Base-by-base conservation (phyloP, 495 filamentous ascomycete genomes). In the Cladorrhinum samala region DNA sequence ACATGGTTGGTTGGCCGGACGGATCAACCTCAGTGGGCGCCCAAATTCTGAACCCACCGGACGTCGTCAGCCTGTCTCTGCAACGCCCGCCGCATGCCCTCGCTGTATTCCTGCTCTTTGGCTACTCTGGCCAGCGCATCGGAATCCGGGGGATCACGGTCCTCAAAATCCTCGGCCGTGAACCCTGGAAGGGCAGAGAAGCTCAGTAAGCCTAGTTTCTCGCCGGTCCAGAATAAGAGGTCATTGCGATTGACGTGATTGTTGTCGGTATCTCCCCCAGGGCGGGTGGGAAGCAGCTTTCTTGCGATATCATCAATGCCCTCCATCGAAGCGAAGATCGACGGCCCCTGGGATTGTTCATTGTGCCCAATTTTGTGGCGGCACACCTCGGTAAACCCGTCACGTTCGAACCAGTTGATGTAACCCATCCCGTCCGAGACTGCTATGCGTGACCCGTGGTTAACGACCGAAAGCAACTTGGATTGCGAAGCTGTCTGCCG, bases 371-470 rank as follows among this genome's bases (percentile, higher is more conserved):
- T 90, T 58, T 86, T 89, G 70, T 83, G 86, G 14, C 81, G 79
- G 21, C 92, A 82, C 40, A 91, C 86, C 58, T 88, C 82, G n/a
- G 83, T 83, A 49, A 83, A 83, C 9, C 89, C 90, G 60, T 96
- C 88, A 20, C 91, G 78, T 68, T 97, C 92, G 20, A 93, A 79
- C 91, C 92, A 96, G 68, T 90, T 95, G 53, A 97, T 65, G 53
- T 84, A 83, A 0, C 92, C 92, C 44, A 89, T 82, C 3, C 85
- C 83, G 56, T 96, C 92, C 0, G 88, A 87, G 56, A 88, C 89
- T 19, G 92, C 87, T 38, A 97, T 79, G 2, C 88, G 78, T 14
- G 88, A 85, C 1, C 92, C 92, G 57, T 97, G 92, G 27, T 86
- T 86, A 9, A 82, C 84, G 0, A 95, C 86, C 1, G 87, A 89